A percentile compares a stretch with the other conserved stretches of the same genome.
Conservation (phyloP, 2,329 filamentous ascomycete genomes). For the Penicillium sp. region DNA sequence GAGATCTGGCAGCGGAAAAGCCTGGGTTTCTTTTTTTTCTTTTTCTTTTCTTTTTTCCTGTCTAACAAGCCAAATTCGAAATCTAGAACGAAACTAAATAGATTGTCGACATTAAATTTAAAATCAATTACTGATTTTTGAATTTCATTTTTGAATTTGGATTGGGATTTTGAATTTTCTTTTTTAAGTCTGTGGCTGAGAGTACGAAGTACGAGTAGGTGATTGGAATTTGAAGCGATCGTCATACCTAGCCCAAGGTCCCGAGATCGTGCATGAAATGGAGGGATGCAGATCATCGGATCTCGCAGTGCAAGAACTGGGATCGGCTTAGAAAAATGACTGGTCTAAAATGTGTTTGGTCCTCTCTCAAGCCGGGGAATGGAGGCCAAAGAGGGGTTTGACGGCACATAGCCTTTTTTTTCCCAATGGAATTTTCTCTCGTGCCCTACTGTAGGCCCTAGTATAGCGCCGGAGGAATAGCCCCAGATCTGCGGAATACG, state of each 20-base stretch:
- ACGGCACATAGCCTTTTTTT: neutral
- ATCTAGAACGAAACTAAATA: neutral
- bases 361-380: constrained; percentile 7
- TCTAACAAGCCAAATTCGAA: neutral
- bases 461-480: constrained; percentile 2
- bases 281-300: constrained; percentile 27
- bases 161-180: neutral
- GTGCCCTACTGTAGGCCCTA: neutral
- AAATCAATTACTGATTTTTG: neutral
- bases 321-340: constrained; percentile 4
- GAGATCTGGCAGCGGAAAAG: constrained; percentile 9
- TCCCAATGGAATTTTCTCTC: neutral
- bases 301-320: constrained; percentile 16
- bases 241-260: constrained; percentile 7
- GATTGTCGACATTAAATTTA: too few relatives aligned
- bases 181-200: neutral
- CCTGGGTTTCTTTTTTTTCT: neutral
- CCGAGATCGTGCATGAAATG: constrained; percentile 26
- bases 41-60: neutral
- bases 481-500: constrained; percentile 1
- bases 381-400: neutral
- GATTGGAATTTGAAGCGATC: constrained; percentile 13
- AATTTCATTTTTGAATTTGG: neutral
- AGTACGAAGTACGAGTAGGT: neutral
- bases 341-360: constrained; percentile 1